Evolutionary conservation across 2,329 filamentous ascomycete genomes (phyloP), one percentile per base, ranked within the genome.

Genomic region (Aspergillus niger): DNA sequence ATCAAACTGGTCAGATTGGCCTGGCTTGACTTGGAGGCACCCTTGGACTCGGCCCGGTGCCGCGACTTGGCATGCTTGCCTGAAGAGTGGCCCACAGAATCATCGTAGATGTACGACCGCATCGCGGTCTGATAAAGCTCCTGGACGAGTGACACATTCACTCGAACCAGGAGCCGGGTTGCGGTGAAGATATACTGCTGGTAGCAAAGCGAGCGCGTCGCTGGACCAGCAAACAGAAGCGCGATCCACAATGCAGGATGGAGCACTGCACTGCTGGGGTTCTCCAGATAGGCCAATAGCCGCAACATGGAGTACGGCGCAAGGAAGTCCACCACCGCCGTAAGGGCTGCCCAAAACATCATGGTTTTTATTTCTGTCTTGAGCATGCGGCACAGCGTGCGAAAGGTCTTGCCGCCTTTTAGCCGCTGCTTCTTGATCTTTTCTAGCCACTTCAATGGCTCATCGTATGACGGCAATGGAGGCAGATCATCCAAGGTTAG

Each of bases 171-270:
- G 47, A 86, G 71, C n/a, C 83, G 78, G 2, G 84, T 86, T 6
- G 83, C 83, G 2, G 76, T 82, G 65, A 86, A 86, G 36, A 86
- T 77, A 68, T 86, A 86, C 64, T 83, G 83, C 67, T 87, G 83
- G 63, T 81, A 84, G 57, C 77, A 70, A 47, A 85, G 64, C 2
- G 85, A 83, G 13, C 81, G 80, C 3, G 73, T 68, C 43, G 81
- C 65, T 1, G 83, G 83, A 0, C 84, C 84, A 39, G 79, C 57
- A 59, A 86, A 85, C 61, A 86, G 76, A 36, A 86, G 76, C 2
- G 81, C 62, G 8, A 87, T 72, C 84, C 84, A 86, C 49, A 84
- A 66, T 74, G 79, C 81, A 2, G 84, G 83, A 26, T 77, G 77
- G 28, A 83, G 76, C 17, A 70, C 67, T n/a, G 82, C 78, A n/a